These are phyloP conservation scores for Aquanectria penicillioides DNA, from an alignment of 2,329 filamentous ascomycete species.

Conservation along the genomic window DNA sequence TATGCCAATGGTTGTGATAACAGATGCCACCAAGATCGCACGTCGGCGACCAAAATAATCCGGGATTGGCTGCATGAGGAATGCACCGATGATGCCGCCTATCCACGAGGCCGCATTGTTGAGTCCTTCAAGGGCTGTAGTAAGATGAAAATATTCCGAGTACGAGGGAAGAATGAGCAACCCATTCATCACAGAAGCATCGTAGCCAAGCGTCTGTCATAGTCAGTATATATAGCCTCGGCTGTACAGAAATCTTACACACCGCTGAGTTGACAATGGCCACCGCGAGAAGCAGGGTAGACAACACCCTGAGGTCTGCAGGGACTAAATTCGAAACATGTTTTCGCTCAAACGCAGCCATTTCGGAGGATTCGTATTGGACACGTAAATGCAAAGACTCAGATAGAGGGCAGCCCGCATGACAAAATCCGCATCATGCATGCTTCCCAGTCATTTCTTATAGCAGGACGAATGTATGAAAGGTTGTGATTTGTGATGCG, in stretches of 20 bases:
- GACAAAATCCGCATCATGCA: background rate
- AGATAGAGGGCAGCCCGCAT: background rate
- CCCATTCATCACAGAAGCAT: slow-evolving; percentile 65
- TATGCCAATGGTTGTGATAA: slow-evolving; percentile 55
- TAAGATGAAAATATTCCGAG: slow-evolving; percentile 65
- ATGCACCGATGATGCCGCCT: slow-evolving; percentile 56
- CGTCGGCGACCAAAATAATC: slow-evolving; percentile 41
- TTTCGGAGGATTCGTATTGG: background rate
- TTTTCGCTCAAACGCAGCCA: slow-evolving; percentile 18
- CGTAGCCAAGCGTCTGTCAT: slow-evolving; percentile 46
- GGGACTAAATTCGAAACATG: slow-evolving; percentile 24
- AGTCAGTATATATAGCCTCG: background rate
- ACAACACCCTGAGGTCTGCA: slow-evolving; percentile 10
- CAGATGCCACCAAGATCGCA: slow-evolving; percentile 40
- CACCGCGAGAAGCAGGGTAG: slow-evolving; percentile 16
- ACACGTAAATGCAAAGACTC: background rate
- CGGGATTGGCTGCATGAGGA: slow-evolving; percentile 53
- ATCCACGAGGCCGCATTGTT: slow-evolving; percentile 67
- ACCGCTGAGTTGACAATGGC: slow-evolving; percentile 23
- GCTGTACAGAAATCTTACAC: slow-evolving; percentile 10
- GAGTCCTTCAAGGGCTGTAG: slow-evolving; percentile 60
- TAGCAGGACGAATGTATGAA: background rate
- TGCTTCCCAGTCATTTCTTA: background rate
- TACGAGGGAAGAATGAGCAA: slow-evolving; percentile 67
- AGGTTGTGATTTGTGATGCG: slow-evolving; percentile 5